Evolutionary conservation across 768 basidiomycete species (phyloP).

Genomic region (Hericium alpestre): DNA sequence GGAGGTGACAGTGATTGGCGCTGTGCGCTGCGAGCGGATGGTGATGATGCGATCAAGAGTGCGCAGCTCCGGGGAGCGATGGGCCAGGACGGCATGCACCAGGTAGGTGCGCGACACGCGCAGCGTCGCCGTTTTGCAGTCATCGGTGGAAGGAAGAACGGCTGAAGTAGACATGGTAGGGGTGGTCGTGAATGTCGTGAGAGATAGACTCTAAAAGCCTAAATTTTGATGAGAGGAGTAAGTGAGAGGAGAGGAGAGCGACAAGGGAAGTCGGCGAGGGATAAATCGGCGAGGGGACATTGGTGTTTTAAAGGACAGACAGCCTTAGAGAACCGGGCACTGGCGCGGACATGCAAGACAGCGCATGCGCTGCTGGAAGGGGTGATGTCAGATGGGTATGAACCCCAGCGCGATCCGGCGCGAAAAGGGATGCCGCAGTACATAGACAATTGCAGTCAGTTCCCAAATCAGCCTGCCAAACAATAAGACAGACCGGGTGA

Average conservation of each 20-base stretch:
- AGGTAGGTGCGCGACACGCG: conserved; percentile 33
- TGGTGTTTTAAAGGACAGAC: not conserved
- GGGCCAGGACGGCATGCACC: conserved; percentile 42
- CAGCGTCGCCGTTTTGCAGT: conserved; percentile 11
- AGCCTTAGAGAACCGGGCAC: not conserved
- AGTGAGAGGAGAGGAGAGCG: not conserved
- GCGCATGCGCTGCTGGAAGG: not conserved
- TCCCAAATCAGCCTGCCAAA: not conserved
- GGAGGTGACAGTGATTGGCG: conserved; percentile 3
- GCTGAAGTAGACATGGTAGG: not conserved
- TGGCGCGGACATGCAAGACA: not conserved
- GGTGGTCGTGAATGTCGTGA: not conserved
- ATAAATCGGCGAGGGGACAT: not conserved
- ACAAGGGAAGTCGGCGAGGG: too few species aligned
- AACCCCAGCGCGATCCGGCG: not conserved
- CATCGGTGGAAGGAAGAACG: not conserved
- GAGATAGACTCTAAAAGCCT: not conserved
- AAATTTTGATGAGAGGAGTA: not conserved
- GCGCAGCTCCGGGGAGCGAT: conserved; percentile 34
- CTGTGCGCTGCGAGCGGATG: conserved; percentile 10
- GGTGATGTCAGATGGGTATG: not conserved
- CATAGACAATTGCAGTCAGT: too few species aligned
- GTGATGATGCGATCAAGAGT: conserved; percentile 31
- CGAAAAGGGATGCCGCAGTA: not conserved
- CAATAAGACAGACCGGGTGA: not conserved